phyloP scores from a whole-genome alignment of 352 stramenopile genomes.

The Phytophthora niederhauseri region DNA sequence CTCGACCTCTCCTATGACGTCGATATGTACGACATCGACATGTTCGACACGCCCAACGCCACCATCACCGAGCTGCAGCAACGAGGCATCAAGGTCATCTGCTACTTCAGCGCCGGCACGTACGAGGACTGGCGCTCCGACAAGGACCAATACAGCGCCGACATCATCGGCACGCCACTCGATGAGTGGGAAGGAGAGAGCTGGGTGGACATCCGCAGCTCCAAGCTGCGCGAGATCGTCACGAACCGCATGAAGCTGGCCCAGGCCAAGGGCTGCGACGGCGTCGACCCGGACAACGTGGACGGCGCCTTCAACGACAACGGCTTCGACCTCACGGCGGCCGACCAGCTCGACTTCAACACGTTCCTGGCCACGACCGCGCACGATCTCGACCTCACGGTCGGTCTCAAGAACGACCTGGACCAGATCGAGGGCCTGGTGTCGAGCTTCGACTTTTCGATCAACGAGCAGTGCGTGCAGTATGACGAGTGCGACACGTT shows the following conservation, averaged over 20 bases:
- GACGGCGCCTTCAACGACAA: constrained; percentile 50
- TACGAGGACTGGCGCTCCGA: constrained; percentile 59
- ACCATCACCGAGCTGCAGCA: constrained; percentile 38
- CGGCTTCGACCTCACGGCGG: constrained; percentile 39
- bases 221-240: constrained; percentile 46
- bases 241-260: constrained; percentile 48
- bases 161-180: constrained; percentile 40
- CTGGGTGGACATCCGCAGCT: constrained; percentile 47
- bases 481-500: constrained; percentile 55
- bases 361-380: constrained; percentile 46
- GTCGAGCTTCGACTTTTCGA: constrained; percentile 56
- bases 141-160: constrained; percentile 38
- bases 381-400: constrained; percentile 44
- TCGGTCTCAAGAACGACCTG: constrained; percentile 66
- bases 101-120: constrained; percentile 66
- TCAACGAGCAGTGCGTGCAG: constrained; percentile 64
- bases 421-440: constrained; percentile 46
- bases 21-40: constrained; percentile 46
- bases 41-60: constrained; percentile 40
- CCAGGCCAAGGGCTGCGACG: constrained; percentile 56
- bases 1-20: constrained; percentile 42
- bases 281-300: constrained; percentile 64
- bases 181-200: constrained; percentile 46
- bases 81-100: constrained; percentile 46
- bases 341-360: constrained; percentile 57